Evolutionary conservation across 2,329 filamentous ascomycete genomes (phyloP), one percentile per base, ranked within the genome.

Genomic region (Diatrype stigma): DNA sequence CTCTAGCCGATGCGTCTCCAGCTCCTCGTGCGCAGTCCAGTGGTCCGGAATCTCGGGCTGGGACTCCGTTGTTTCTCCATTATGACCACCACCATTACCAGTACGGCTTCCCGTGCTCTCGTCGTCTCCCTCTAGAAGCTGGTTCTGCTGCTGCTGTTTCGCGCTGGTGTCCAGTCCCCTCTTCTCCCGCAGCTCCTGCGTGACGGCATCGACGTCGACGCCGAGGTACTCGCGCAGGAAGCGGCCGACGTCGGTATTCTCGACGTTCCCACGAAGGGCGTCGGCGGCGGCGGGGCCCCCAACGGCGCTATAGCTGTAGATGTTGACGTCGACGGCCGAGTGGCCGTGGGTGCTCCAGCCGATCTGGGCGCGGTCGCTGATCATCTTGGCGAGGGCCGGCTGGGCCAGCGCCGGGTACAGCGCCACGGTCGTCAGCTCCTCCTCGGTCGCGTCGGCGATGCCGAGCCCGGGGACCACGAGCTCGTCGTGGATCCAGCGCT

Each of bases 301-400:
- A n/a, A n/a, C n/a, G n/a, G n/a, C n/a, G 44, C 78, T 77, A 0
- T 88, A 92, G 48, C 89, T 87, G 72, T 97, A 99, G 59, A 99
- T 90, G 69, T 99, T 99, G 46, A 99, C 94, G 66, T 99, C 94
- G 7, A 94, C 91, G 47, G 87, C 94, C 19, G 86, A 88, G 72
- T 99, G 94, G 26, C 94, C 94, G 67, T 96, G 93, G 0, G 92
- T 96, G 56, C 82, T 86, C 94, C 94, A 99, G 14, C 94, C 95
- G 42, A 96, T 82, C 64, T 96, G 90, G 1, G 92, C 89, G 53
- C 94, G 84, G 4, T 88, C 80, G 60, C 89, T 96, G 60, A 97
- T 82, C 75, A 99, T 93, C 63, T 90, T 85, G 0, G 91, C 85
- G 65, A 97, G 89, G 2, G 80, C 73, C 3, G 77, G 70, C 30